Conservation (phyloP, 2,329 filamentous ascomycete genomes). For the Penicillium sp. region DNA sequence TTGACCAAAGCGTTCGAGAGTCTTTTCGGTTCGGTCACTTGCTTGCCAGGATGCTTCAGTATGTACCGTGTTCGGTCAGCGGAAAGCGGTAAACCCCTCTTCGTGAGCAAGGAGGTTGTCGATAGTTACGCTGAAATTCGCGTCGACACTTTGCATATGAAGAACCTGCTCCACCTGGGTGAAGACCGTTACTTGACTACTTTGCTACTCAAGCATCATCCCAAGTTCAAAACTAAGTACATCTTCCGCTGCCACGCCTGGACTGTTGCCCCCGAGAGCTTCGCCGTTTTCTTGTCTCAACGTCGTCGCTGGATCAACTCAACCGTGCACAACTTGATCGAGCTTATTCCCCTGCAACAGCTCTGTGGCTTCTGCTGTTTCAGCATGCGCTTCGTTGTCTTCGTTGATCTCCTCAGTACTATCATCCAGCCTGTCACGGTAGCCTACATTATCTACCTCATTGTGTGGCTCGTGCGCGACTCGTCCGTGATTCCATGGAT, state of each 20-base stretch:
- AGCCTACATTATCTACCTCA: slow-evolving; percentile 82
- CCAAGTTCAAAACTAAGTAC: slow-evolving; percentile 97
- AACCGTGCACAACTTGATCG: slow-evolving; percentile 93
- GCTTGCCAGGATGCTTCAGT: slow-evolving; percentile 95
- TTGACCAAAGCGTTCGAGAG: slow-evolving; percentile 94
- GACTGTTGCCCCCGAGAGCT: slow-evolving; percentile 94
- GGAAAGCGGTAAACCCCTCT: slow-evolving; percentile 90
- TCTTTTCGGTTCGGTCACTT: slow-evolving; percentile 94
- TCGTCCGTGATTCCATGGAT: slow-evolving; percentile 67
- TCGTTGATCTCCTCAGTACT: slow-evolving; percentile 86
- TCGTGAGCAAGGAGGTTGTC: slow-evolving; percentile 88
- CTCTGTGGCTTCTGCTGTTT: slow-evolving; percentile 99
- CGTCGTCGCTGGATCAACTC: slow-evolving; percentile 99
- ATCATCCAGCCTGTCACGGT: slow-evolving; percentile 87
- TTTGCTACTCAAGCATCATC: slow-evolving; percentile 82
- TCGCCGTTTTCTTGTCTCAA: slow-evolving; percentile 91
- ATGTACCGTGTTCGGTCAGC: slow-evolving; percentile 97
- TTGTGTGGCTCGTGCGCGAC: slow-evolving; percentile 63
- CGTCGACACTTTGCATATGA: slow-evolving; percentile 97
- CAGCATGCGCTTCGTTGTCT: slow-evolving; percentile 97
- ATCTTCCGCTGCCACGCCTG: slow-evolving; percentile 86
- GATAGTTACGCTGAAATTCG: slow-evolving; percentile 85
- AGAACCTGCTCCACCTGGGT: slow-evolving; percentile 92
- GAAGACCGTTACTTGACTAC: slow-evolving; percentile 98
- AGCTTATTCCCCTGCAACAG: slow-evolving; percentile 86